Evolutionary conservation across 2,329 filamentous ascomycete genomes (phyloP), one percentile per base, ranked within the genome.

Genomic region (Metarhizium brunneum): DNA sequence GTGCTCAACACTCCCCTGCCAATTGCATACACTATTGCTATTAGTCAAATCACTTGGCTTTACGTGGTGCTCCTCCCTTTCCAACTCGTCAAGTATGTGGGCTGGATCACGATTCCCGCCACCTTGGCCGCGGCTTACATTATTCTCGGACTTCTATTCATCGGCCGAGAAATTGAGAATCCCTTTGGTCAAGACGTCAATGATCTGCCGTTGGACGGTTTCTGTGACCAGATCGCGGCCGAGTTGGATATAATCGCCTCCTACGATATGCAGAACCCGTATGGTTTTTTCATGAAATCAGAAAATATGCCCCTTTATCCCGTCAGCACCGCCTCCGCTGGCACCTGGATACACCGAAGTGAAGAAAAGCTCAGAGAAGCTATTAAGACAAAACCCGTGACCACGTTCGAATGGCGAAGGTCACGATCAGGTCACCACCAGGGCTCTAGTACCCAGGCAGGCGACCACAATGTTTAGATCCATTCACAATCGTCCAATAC

Each of bases 101-200:
- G 71, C 7, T 94, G 86, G 85, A 78, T 91, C 60, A 86, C 89
- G 13, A 92, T 94, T 60, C 89, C 89, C 0, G 89, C 84, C 38
- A 86, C 85, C 48, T 74, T 92, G 16, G 78, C 76, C 4, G 86
- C 85, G 2, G 84, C 87, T 3, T 92, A 92, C 70, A 92, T 94
- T 62, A 92, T 94, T 67, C 81, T 94, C 57, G 88, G 87, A 29
- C 82, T 94, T 49, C 73, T 79, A 36, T 74, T 80, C 59, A 92
- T 92, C 63, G 89, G 89, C 43, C 83, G 83, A 59, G 88, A 94
- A 70, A 87, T 94, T 60, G 89, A 94, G 69, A 90, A 94, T 65
- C 89, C 89, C 6, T 94, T 94, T 68, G 89, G 89, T 56, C 78
- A 84, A 60, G 89, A 94, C 60, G 88, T 92, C 62, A 94, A 94